phyloP scores from a whole-genome alignment of 768 basidiomycete species.

The Favolaschia claudopus region DNA sequence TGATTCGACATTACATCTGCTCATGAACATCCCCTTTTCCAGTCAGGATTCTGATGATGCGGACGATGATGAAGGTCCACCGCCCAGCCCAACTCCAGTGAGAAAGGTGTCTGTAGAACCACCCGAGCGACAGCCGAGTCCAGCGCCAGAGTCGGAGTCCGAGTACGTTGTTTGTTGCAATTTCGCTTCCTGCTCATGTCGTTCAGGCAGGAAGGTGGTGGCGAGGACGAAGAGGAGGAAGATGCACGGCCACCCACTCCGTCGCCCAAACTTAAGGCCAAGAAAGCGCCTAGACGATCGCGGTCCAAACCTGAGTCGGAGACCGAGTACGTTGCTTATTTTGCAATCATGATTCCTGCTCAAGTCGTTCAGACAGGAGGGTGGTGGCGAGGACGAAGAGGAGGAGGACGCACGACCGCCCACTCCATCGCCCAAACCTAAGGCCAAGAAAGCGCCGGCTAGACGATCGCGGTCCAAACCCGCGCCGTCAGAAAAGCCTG shows the following conservation, averaged over 20 bases:
- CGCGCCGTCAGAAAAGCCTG: background rate
- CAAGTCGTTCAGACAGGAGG: background rate
- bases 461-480: constrained; percentile 6
- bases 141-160: too few species aligned
- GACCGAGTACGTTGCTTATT: background rate
- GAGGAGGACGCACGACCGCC: background rate
- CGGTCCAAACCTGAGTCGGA: background rate
- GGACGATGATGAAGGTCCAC: too few species aligned
- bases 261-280: background rate
- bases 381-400: background rate
- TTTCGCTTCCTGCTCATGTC: too few species aligned
- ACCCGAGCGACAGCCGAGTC: too few species aligned
- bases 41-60: background rate
- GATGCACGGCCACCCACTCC: background rate
- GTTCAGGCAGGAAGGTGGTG: too few species aligned
- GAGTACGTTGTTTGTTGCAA: too few species aligned
- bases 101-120: too few species aligned
- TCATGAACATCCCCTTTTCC: background rate
- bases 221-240: too few species aligned
- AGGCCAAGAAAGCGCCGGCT: background rate
- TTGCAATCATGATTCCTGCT: background rate
- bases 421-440: background rate
- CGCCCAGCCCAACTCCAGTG: too few species aligned
- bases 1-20: background rate
- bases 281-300: background rate